A percentile compares a stretch with the other conserved stretches of the same genome.
Conservation (phyloP, 768 basidiomycete genomes). For the Tulasnella sp. region DNA sequence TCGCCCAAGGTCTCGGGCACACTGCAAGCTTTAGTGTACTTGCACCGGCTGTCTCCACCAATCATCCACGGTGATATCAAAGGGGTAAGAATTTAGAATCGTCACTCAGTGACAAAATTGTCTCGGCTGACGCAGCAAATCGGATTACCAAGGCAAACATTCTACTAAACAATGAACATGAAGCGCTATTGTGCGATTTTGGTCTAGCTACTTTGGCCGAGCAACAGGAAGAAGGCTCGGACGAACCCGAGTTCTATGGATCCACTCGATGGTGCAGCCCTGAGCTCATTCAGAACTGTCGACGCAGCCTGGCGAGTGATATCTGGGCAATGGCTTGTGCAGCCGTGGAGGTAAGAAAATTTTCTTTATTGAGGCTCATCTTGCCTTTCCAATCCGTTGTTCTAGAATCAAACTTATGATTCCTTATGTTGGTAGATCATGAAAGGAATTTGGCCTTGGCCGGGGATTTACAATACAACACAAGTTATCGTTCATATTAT, state of each 20-base stretch:
- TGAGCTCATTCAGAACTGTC: background rate
- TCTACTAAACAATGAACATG: background rate
- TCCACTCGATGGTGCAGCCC: background rate
- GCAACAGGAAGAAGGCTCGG: background rate
- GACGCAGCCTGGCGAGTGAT: background rate
- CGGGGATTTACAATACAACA: no score
- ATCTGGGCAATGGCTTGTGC: background rate
- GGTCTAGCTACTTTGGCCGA: background rate
- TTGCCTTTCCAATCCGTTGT: no score
- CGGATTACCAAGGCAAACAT: background rate
- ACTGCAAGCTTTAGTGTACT: conserved; percentile 12
- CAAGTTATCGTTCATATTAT: no score
- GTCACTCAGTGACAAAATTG: background rate
- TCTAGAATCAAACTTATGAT: no score
- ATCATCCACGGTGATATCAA: conserved; percentile 19
- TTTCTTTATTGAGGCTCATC: no score
- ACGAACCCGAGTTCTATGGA: background rate
- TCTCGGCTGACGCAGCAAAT: background rate
- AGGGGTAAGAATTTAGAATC: conserved; percentile 3
- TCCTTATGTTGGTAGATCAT: no score
- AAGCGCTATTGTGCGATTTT: background rate
- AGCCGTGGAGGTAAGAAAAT: conserved; percentile 1
- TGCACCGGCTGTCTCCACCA: conserved; percentile 14
- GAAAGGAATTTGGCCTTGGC: no score
- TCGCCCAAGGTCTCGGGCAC: conserved; percentile 6